A percentile compares a stretch with the other conserved stretches of the same genome.
Evolutionary conservation across 2,329 filamentous ascomycete genomes (phyloP).

Genomic region (Talaromyces sp.): DNA sequence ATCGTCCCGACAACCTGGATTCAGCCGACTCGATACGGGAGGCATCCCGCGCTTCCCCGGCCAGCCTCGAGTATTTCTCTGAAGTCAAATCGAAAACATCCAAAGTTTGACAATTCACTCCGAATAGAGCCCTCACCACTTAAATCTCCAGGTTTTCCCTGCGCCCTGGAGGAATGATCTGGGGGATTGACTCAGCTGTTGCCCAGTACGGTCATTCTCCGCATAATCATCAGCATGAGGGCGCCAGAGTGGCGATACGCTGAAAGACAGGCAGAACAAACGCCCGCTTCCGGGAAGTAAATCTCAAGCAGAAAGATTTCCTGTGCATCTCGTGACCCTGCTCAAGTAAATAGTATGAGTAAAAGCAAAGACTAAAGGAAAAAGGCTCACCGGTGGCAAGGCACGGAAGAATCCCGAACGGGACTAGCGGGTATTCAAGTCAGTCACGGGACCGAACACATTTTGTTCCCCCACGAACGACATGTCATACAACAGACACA

Average conservation of each 20-base stretch:
- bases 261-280: not conserved
- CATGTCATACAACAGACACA: not conserved
- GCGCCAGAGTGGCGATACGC: not conserved
- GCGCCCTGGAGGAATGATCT: too few relatives aligned
- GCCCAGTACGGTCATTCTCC: slow-evolving; percentile 1
- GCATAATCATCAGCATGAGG: not conserved
- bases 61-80: not conserved
- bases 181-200: not conserved
- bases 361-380: not conserved
- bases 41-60: not conserved
- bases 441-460: slow-evolving; percentile 1
- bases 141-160: not conserved
- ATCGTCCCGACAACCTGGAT: slow-evolving; percentile 7
- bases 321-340: not conserved
- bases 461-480: not conserved
- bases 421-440: not conserved
- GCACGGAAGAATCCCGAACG: not conserved
- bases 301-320: not conserved
- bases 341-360: not conserved
- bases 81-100: not conserved
- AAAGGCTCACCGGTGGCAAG: slow-evolving; percentile 2
- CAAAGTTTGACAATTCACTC: not conserved
- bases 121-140: too few relatives aligned
- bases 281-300: not conserved
- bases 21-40: not conserved